Conservation (phyloP, 164 flowering plant genomes). For the Umbellularia californica region DNA sequence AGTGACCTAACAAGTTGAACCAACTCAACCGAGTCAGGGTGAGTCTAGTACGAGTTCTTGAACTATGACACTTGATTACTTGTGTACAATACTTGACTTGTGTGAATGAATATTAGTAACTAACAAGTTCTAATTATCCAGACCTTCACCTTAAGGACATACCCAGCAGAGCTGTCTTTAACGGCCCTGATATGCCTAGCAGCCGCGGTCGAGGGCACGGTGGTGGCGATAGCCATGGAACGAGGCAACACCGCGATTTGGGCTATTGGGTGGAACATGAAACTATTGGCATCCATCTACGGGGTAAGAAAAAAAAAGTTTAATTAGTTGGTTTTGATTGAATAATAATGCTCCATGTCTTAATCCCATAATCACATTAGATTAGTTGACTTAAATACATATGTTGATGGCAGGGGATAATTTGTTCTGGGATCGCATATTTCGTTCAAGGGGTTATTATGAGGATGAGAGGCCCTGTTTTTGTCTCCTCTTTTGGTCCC, state of each 20-base stretch:
- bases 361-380: not conserved
- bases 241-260: slow-evolving; percentile 29
- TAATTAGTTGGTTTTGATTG: not conserved
- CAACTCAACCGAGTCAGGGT: too few species aligned
- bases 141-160: slow-evolving; percentile 43
- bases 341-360: not conserved
- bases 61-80: too few species aligned
- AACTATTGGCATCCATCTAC: slow-evolving; percentile 45
- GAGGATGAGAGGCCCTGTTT: slow-evolving; percentile 51
- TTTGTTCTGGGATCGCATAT: slow-evolving; percentile 51
- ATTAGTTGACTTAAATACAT: too few species aligned
- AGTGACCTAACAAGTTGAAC: too few species aligned
- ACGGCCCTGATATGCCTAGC: slow-evolving; percentile 42
- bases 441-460: slow-evolving; percentile 57
- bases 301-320: slow-evolving; percentile 19
- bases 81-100: too few species aligned
- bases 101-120: too few species aligned
- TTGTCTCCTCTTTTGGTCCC: slow-evolving; percentile 54
- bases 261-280: slow-evolving; percentile 44
- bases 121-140: slow-evolving; percentile 5
- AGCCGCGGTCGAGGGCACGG: slow-evolving; percentile 35
- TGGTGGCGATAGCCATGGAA: slow-evolving; percentile 35
- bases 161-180: slow-evolving; percentile 49
- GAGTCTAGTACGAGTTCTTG: too few species aligned
- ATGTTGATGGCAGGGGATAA: slow-evolving; percentile 33